A percentile compares a stretch with the other conserved stretches of the same genome.
Conservation (phyloP, 108 stramenopile species). For the Conticribra guillardii region DNA sequence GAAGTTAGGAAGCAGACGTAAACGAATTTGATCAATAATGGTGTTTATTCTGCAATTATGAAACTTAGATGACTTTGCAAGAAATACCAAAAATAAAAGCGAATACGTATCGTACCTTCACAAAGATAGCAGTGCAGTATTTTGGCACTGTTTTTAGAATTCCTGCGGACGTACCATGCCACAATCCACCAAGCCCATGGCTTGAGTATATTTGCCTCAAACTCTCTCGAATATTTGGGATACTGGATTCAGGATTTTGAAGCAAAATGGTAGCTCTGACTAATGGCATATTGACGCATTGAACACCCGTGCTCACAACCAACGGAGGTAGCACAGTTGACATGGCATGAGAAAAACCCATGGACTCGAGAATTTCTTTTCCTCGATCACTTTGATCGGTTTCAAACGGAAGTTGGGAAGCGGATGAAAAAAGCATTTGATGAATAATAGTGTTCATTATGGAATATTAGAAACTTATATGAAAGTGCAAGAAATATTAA, state of each 20-base stretch:
- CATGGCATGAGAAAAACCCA: conserved; percentile 41
- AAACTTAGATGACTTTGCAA: too few relatives aligned
- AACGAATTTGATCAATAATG: too few relatives aligned
- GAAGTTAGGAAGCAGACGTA: too few relatives aligned
- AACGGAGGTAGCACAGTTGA: conserved; percentile 87
- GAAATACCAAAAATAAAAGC: too few relatives aligned
- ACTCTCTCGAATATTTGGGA: conserved; percentile 71
- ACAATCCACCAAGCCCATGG: conserved; percentile 78
- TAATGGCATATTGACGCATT: conserved; percentile 94
- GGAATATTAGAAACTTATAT: too few relatives aligned
- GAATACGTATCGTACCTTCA: too few relatives aligned
- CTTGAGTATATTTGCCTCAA: conserved; percentile 78
- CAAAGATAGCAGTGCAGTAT: conserved; percentile 91
- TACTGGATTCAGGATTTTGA: conserved; percentile 83
- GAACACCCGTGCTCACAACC: conserved; percentile 81
- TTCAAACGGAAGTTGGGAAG: too few relatives aligned
- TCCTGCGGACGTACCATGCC: conserved; percentile 94
- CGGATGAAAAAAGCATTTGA: too few relatives aligned
- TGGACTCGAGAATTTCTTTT: conserved; percentile 54
- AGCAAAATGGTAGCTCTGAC: conserved; percentile 91
- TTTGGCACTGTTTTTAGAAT: conserved; percentile 99
- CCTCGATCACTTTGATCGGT: conserved; percentile 91
- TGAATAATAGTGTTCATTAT: too few relatives aligned
- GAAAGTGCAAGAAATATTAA: too few relatives aligned
- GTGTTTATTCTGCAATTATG: too few relatives aligned